These are phyloP conservation scores for Parachlorella kessleri DNA, from an alignment of 139 green algal genomes.

Conservation along the genomic window DNA sequence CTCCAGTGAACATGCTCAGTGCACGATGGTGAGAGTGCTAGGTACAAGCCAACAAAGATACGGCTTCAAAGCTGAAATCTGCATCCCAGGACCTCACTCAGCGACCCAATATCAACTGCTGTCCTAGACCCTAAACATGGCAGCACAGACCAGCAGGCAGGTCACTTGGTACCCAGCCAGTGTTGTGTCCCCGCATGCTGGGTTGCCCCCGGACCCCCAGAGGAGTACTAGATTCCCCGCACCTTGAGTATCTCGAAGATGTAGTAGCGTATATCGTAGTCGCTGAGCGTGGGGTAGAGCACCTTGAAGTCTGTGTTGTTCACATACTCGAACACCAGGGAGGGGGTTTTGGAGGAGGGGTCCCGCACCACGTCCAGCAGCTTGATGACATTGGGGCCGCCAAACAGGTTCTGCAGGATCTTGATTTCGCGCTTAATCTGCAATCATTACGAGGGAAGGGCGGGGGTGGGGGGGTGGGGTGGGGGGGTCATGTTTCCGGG, in stretches of 20 bases:
- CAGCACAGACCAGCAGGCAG: neutral
- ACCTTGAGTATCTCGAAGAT: conserved; percentile 95
- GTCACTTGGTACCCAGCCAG: no score
- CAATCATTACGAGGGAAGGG: neutral
- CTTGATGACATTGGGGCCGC: conserved; percentile 97
- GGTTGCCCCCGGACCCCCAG: no score
- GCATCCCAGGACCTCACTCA: no score
- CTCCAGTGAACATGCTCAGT: no score
- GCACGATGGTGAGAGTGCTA: no score
- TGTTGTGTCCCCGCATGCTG: no score
- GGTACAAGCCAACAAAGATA: no score
- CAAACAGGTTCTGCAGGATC: conserved; percentile 96
- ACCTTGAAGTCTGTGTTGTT: conserved; percentile 95
- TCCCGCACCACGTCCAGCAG: conserved; percentile 97
- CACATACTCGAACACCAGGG: conserved; percentile 97
- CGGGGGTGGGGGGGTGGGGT: neutral
- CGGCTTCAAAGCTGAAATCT: no score
- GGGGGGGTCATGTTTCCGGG: neutral
- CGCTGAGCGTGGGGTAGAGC: conserved; percentile 95
- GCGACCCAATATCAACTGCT: no score
- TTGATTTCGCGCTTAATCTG: conserved; percentile 98
- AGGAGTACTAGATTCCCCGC: no score
- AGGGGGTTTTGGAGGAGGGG: conserved; percentile 91
- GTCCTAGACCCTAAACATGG: neutral
- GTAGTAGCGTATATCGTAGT: conserved; percentile 99